These are phyloP conservation scores for Coemansia sp. DNA, from an alignment of 192 early-diverging fungal genomes.

Conservation along the genomic window DNA sequence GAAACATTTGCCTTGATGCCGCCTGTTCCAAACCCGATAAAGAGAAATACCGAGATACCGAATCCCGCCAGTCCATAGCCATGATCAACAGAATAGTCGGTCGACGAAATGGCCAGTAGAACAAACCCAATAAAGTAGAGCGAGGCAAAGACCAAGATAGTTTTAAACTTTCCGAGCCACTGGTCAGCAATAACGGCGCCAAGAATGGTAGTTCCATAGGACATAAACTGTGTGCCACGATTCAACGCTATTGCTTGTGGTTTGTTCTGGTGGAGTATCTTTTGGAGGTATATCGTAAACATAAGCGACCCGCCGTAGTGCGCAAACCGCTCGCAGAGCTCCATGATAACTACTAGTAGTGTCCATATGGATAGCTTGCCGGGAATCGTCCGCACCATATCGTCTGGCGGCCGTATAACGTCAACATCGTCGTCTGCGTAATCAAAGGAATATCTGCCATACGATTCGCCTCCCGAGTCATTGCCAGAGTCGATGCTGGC, in stretches of 20 bases:
- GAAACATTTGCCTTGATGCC: constrained; percentile 80
- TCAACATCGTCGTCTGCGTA: constrained; percentile 11
- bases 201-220: constrained; percentile 59
- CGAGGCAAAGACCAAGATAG: constrained; percentile 66
- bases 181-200: constrained; percentile 72
- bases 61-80: constrained; percentile 64
- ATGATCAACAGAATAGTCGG: constrained; percentile 49
- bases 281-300: constrained; percentile 61
- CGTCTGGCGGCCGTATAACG: constrained; percentile 24
- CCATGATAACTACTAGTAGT: constrained; percentile 57
- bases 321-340: constrained; percentile 63
- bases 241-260: constrained; percentile 53
- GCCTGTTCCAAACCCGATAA: constrained; percentile 73
- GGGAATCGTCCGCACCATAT: constrained; percentile 41
- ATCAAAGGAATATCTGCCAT: not conserved
- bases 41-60: constrained; percentile 60
- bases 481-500: not conserved
- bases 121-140: constrained; percentile 66
- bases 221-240: constrained; percentile 59
- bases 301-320: constrained; percentile 62
- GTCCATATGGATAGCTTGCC: constrained; percentile 59
- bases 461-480: not conserved
- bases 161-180: constrained; percentile 70
- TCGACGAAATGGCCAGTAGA: constrained; percentile 64
- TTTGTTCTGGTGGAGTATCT: constrained; percentile 54